These are phyloP conservation scores for Lantana camara DNA, from an alignment of 257 asterid genomes.

Conservation along the genomic window DNA sequence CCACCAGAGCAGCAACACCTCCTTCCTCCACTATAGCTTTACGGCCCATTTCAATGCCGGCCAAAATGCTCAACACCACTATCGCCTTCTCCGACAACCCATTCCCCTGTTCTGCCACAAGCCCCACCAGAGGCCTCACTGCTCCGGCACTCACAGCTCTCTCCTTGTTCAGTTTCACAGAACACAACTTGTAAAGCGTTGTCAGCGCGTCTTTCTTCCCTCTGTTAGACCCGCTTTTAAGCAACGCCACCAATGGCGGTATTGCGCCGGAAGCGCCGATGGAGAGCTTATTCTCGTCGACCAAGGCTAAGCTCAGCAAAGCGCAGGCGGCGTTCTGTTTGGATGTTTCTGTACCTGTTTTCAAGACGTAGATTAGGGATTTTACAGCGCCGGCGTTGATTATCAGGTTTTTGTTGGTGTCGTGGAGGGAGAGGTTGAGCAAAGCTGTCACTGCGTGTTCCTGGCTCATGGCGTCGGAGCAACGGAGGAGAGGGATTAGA, in stretches of 20 bases:
- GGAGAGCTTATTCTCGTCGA: slow-evolving; percentile 59
- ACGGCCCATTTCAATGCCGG: slow-evolving; percentile 51
- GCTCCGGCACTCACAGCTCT: slow-evolving; percentile 69
- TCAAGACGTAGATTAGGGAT: slow-evolving; percentile 54
- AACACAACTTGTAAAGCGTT: slow-evolving; percentile 62
- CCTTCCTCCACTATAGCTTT: slow-evolving; percentile 65
- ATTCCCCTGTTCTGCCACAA: slow-evolving; percentile 51
- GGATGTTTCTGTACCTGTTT: slow-evolving; percentile 64
- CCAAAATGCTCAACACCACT: slow-evolving; percentile 71
- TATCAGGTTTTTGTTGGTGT: slow-evolving; percentile 47
- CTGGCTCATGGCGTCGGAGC: slow-evolving; percentile 64
- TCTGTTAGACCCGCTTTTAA: slow-evolving; percentile 54
- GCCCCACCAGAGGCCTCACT: slow-evolving; percentile 56
- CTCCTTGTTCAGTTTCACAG: slow-evolving; percentile 63
- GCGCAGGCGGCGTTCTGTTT: slow-evolving; percentile 76
- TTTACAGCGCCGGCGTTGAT: slow-evolving; percentile 49
- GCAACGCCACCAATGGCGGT: slow-evolving; percentile 56
- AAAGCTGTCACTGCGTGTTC: slow-evolving; percentile 75
- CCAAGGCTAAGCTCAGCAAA: slow-evolving; percentile 52
- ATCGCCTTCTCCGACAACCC: slow-evolving; percentile 80
- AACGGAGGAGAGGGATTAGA: slow-evolving; percentile 53
- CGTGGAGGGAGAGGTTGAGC: slow-evolving; percentile 66
- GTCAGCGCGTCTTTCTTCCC: slow-evolving; percentile 78
- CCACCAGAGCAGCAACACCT: slow-evolving; percentile 62
- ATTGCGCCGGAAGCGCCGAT: slow-evolving; percentile 79